Evolutionary conservation across 129 eudicot species (phyloP).

Genomic region (Calendula officinalis): DNA sequence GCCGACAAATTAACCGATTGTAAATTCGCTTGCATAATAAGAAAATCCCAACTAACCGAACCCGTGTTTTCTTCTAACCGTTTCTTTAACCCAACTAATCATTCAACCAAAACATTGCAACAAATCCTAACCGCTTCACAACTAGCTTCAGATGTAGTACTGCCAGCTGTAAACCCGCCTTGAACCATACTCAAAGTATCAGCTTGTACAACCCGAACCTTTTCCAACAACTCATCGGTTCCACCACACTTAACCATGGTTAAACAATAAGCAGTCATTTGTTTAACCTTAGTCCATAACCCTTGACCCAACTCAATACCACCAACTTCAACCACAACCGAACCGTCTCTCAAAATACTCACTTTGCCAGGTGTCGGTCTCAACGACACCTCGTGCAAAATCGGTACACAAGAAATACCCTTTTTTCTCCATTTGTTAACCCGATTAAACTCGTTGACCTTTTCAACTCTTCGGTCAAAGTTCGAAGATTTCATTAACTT

Average conservation of each 20-base stretch:
- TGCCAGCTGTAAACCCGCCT: constrained; percentile 92
- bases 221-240: constrained; percentile 50
- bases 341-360: constrained; percentile 71
- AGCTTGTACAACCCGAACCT: constrained; percentile 68
- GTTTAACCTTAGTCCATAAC: constrained; percentile 91
- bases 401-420: constrained; percentile 83
- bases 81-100: constrained; percentile 50
- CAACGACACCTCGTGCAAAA: constrained; percentile 51
- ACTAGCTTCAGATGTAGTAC: constrained; percentile 91
- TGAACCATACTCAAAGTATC: constrained; percentile 84
- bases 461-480: constrained; percentile 43
- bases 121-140: constrained; percentile 80
- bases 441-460: constrained; percentile 46
- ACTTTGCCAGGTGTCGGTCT: constrained; percentile 83
- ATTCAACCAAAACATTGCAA: constrained; percentile 70
- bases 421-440: constrained; percentile 58
- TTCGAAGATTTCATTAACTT: constrained; percentile 52
- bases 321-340: constrained; percentile 84
- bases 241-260: constrained; percentile 59
- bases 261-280: constrained; percentile 73
- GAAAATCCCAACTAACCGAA: constrained; percentile 56
- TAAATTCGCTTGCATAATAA: constrained; percentile 55
- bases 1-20: constrained; percentile 62
- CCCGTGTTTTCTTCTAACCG: constrained; percentile 46
- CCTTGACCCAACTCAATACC: constrained; percentile 97